These are phyloP conservation scores for Tubosaeta brunneosetosa DNA, from an alignment of 768 basidiomycete genomes.

Conservation along the genomic window DNA sequence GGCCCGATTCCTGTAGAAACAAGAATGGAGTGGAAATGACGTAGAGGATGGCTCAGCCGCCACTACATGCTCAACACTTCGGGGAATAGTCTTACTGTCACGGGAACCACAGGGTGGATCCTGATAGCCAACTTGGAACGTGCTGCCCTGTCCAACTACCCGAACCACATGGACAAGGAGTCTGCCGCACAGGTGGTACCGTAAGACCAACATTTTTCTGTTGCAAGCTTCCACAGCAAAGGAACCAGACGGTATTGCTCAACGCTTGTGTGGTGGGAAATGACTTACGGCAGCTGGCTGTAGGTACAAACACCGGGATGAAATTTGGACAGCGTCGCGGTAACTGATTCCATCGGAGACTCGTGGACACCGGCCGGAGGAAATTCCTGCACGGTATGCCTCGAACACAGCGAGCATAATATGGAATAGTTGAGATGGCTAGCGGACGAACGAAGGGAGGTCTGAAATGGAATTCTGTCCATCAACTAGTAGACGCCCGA, in stretches of 20 bases:
- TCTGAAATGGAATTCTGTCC: constrained; percentile 21
- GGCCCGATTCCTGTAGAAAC: too few relatives aligned
- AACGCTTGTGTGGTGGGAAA: background rate
- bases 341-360: background rate
- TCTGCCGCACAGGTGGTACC: background rate
- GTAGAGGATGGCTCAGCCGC: background rate
- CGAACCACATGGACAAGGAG: background rate
- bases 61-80: background rate
- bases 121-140: constrained; percentile 1
- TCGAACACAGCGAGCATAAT: constrained; percentile 3
- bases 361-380: background rate
- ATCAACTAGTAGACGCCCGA: constrained; percentile 28
- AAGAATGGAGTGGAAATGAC: constrained; percentile 8
- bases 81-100: background rate
- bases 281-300: background rate
- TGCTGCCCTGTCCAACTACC: background rate
- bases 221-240: background rate
- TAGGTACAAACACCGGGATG: background rate
- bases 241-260: background rate
- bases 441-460: constrained; percentile 17
- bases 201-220: background rate
- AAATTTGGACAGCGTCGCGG: background rate
- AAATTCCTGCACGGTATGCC: background rate
- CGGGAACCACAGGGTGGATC: constrained; percentile 20
- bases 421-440: background rate